Evolutionary conservation across 2,329 filamentous ascomycete genomes (phyloP).

Genomic region (Botrytis galanthina): DNA sequence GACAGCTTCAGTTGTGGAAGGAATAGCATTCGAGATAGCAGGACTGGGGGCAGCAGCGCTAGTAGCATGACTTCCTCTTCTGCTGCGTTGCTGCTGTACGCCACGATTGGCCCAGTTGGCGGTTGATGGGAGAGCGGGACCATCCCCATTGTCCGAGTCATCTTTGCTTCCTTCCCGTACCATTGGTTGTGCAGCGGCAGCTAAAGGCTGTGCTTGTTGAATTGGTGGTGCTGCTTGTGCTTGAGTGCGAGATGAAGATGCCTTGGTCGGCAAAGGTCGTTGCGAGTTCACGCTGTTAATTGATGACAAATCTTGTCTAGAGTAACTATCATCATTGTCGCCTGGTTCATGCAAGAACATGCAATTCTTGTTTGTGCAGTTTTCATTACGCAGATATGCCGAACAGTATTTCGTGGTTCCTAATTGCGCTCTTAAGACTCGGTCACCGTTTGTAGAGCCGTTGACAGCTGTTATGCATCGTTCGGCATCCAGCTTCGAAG

Average conservation of each 20-base stretch:
- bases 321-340: constrained; percentile 97
- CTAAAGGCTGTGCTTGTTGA: constrained; percentile 37
- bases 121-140: constrained; percentile 86
- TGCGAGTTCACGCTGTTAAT: constrained; percentile 87
- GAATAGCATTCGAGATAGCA: constrained; percentile 60
- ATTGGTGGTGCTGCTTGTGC: constrained; percentile 41
- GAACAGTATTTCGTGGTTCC: constrained; percentile 99
- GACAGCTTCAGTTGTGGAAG: constrained; percentile 51
- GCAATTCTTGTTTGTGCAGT: constrained; percentile 92
- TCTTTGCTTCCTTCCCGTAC: constrained; percentile 75
- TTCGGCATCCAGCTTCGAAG: constrained; percentile 84
- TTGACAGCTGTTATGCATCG: constrained; percentile 90
- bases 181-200: constrained; percentile 60
- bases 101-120: constrained; percentile 84
- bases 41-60: constrained; percentile 82
- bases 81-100: constrained; percentile 59
- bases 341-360: constrained; percentile 98
- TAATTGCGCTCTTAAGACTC: constrained; percentile 72
- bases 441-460: constrained; percentile 85
- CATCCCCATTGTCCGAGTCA: constrained; percentile 70
- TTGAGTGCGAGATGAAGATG: constrained; percentile 53
- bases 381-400: constrained; percentile 90
- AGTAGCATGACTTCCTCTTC: constrained; percentile 74
- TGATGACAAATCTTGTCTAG: constrained; percentile 87
- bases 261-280: constrained; percentile 56